phyloP scores from a whole-genome alignment of 176 grass and related monocot genomes.

The Oryza australiensis region DNA sequence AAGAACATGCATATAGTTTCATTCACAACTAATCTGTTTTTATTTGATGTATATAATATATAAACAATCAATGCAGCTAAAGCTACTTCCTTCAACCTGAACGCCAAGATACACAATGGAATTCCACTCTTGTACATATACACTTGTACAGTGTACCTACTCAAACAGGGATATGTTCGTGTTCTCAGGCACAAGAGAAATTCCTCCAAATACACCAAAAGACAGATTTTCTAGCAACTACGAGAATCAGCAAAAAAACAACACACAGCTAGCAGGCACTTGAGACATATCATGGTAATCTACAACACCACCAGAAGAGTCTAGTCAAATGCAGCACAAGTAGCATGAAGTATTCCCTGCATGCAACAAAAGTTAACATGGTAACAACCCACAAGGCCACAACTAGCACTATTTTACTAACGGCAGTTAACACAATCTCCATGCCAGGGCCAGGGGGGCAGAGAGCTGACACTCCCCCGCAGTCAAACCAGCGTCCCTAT shows the following conservation, averaged over 20 bases:
- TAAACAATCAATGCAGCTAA: neutral
- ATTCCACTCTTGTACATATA: neutral
- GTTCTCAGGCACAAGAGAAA: neutral
- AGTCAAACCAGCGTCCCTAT: neutral
- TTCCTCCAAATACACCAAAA: neutral
- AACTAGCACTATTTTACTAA: neutral
- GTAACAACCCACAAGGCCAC: neutral
- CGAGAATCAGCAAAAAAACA: neutral
- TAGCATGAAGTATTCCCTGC: constrained; percentile 6
- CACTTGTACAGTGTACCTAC: neutral
- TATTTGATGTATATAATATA: neutral
- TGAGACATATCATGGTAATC: neutral
- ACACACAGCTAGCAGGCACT: neutral
- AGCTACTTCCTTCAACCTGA: neutral
- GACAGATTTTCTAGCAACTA: neutral
- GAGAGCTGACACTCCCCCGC: neutral
- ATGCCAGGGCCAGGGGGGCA: neutral
- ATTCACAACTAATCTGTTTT: neutral
- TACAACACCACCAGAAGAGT: neutral
- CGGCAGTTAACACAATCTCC: neutral
- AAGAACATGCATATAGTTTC: neutral
- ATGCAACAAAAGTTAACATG: constrained; percentile 2
- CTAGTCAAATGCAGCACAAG: neutral
- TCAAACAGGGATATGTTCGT: neutral
- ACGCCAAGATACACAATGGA: neutral